Evolutionary conservation across 2,329 filamentous ascomycete species (phyloP), one percentile per base, ranked within the genome.

Genomic region (Botrytis pseudocinerea): DNA sequence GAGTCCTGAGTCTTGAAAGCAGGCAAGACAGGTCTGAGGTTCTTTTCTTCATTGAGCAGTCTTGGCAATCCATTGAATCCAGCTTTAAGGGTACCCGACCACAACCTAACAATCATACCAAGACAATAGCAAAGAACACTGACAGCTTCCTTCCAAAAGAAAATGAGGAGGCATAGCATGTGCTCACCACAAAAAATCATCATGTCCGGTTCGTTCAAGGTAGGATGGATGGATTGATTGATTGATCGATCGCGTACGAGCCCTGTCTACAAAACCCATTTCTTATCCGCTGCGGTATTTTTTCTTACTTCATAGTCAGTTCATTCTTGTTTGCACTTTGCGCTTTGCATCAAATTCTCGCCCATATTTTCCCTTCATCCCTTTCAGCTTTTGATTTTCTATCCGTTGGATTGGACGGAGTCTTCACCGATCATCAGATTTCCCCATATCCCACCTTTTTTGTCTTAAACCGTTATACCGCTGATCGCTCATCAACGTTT

Each of bases 401-500:
- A 40, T 22, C 35, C 64, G 28, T 10, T 40, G 46, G 22, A 68
- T 68, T 68, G 64, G 48, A 57, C 48, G 48, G 48, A 57, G 9
- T n/a, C 65, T 68, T 68, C 65, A 68, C 48, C 65, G 65, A 68
- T 25, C 48, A 68, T 68, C 48, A 54, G 44, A 28, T 68, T 57
- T 68, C 65, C 65, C 65, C 65, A 68, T 68, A 22, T 68, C n/a
- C 65, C 65, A 65, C 42, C 18, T 68, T 32, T 38, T 22, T 32
- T 57, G 48, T 57, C 48, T 68, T 18, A 66, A 38, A 51, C 32
- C 63, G 38, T 40, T 57, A 68, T 68, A 68, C 65, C 48, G 38
- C 65, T 22, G 64, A 32, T 57, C 35, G 28, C 22, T 57, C 51
- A 54, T 54, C 7, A 38, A 42, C 48, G 35, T 68, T 68, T 57